Base-by-base conservation (phyloP, 2,329 filamentous ascomycete genomes). In the Aureobasidium sp. region DNA sequence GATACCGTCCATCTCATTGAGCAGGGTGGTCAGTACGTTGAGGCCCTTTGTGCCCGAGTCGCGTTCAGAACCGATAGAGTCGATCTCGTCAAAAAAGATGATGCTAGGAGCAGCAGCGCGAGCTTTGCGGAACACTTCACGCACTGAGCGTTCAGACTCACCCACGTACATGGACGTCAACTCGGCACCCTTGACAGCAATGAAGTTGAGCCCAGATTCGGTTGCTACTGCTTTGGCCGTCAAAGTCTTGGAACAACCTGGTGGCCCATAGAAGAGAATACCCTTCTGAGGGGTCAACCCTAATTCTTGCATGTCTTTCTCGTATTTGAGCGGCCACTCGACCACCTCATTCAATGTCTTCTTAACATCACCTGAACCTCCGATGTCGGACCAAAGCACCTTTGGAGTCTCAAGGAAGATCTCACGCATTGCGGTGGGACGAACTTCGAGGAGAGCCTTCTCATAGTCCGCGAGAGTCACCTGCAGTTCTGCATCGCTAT, bases 61-160 rank as follows among this genome's bases (percentile, higher is more conserved):
- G 60, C 74, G 77, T 71, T 84, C 63, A 69, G 75, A 75, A 29
- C 77, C 76, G 58, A 97, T 91, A 4, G 88, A 84, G 70, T 97
- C 90, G 61, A 97, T 93, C 68, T 97, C 90, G 66, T 97, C 90
- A 60, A 96, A 95, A 76, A 96, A 97, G 62, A 97, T 90, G 69
- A 96, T 91, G 66, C 87, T 90, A 0, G 91, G 91, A 48, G 84
- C 83, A 7, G 90, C 90, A n/a, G 85, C 84, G 37, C 86, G 79
- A 1, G 91, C 91, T 61, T 90, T 87, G 50, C 84, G 79, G 66
- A 97, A 96, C 1, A 96, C 81, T 53, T 89, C 86, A 32, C 91
- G 83, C 37, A 96, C 79, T 6, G 86, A 84, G 10, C 89, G 82
- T 71, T 97, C 91, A 2, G 90, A 91, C 68, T 97, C 91, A 57